phyloP scores from a whole-genome alignment of 805 yeast genomes.

The Metschnikowia arizonensis region DNA sequence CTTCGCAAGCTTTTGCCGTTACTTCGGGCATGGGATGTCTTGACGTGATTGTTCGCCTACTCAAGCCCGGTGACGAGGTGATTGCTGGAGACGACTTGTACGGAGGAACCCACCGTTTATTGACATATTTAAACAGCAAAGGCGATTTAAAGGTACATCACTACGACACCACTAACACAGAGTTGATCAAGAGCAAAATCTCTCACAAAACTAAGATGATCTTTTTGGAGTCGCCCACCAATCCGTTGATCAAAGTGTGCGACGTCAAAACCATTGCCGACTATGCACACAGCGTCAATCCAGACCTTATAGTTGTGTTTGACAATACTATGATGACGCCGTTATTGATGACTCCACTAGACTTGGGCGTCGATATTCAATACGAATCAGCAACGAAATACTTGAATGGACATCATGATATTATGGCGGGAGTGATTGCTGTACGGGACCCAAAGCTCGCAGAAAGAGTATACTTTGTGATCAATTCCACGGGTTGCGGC shows the following conservation, averaged over 20 bases:
- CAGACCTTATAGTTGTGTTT: constrained; percentile 71
- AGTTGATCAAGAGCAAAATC: constrained; percentile 54
- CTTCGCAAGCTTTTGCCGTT: constrained; percentile 74
- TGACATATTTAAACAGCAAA: constrained; percentile 63
- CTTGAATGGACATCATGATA: constrained; percentile 90
- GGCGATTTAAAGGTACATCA: constrained; percentile 67
- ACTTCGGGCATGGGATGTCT: constrained; percentile 91
- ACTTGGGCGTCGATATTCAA: constrained; percentile 83
- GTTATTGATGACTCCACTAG: constrained; percentile 75
- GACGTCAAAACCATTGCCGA: constrained; percentile 67
- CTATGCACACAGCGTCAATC: constrained; percentile 63
- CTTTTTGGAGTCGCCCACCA: constrained; percentile 87
- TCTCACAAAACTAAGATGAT: constrained; percentile 64
- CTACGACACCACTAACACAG: constrained; percentile 75
- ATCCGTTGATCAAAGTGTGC: constrained; percentile 84
- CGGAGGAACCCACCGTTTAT: constrained; percentile 88
- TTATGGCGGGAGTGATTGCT: constrained; percentile 93
- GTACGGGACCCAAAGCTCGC: constrained; percentile 61
- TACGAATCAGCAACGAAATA: constrained; percentile 94
- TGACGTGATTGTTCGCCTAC: constrained; percentile 74
- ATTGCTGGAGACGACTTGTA: constrained; percentile 93
- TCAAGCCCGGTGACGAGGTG: constrained; percentile 82
- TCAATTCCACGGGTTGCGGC: constrained; percentile 90
- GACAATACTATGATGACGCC: constrained; percentile 99
- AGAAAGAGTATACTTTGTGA: constrained; percentile 64